A percentile compares a stretch with the other conserved stretches of the same genome.
These are phyloP conservation scores for Nicotiana knightiana DNA, from an alignment of 257 asterid genomes.

Conservation along the genomic window DNA sequence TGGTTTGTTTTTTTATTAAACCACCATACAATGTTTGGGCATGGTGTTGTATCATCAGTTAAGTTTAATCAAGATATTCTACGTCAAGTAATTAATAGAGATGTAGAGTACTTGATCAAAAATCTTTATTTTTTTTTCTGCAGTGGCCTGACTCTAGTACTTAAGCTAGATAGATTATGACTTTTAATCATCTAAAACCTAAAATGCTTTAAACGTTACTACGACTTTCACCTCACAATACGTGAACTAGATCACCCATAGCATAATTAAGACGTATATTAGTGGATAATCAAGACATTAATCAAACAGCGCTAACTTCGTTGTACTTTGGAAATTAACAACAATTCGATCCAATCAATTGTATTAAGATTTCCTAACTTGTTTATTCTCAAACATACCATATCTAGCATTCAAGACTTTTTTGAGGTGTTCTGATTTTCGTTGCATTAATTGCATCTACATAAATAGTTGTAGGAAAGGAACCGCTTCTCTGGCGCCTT, in stretches of 20 bases:
- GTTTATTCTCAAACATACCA: neutral
- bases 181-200: neutral
- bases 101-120: too few relatives aligned
- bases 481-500: too few relatives aligned
- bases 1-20: too few relatives aligned
- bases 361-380: neutral
- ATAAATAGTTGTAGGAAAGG: neutral
- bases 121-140: too few relatives aligned
- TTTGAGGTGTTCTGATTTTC: slow-evolving; percentile 9
- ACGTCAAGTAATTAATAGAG: too few relatives aligned
- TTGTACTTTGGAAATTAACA: neutral
- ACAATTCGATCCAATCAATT: neutral
- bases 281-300: neutral
- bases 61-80: too few relatives aligned
- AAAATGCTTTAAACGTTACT: neutral
- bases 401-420: neutral
- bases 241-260: neutral
- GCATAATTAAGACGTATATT: neutral
- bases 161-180: slow-evolving; percentile 4
- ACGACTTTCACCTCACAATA: neutral
- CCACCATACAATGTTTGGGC: too few relatives aligned
- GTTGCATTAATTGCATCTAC: slow-evolving; percentile 12
- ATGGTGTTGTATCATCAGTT: too few relatives aligned
- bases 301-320: neutral
- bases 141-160: neutral